Conservation (phyloP, 116 monocot species). For the Iris pallida region DNA sequence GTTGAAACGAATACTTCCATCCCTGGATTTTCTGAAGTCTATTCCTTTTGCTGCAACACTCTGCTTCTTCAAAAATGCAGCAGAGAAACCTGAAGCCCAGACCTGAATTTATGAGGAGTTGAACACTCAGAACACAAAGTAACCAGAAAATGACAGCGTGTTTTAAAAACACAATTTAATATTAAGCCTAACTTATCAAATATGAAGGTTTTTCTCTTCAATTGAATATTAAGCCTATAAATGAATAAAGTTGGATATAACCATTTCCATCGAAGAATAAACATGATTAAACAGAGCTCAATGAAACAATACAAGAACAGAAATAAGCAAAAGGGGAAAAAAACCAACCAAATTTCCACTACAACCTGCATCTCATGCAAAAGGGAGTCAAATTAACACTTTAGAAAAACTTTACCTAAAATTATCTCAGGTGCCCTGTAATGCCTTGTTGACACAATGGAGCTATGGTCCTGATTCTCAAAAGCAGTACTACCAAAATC, state of each 20-base stretch:
- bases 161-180: background rate
- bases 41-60: slow-evolving; percentile 68
- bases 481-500: slow-evolving; percentile 99
- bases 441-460: slow-evolving; percentile 95
- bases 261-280: too few relatives aligned
- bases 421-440: slow-evolving; percentile 99
- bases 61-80: slow-evolving; percentile 86
- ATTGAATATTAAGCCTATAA: too few relatives aligned
- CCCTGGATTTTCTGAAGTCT: slow-evolving; percentile 12
- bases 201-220: background rate
- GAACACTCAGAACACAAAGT: background rate
- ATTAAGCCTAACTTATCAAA: background rate
- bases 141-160: too few relatives aligned
- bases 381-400: slow-evolving; percentile 22
- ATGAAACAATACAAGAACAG: too few relatives aligned
- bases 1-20: slow-evolving; percentile 7
- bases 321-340: too few relatives aligned
- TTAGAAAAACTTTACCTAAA: slow-evolving; percentile 70
- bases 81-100: slow-evolving; percentile 96
- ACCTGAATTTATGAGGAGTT: slow-evolving; percentile 34
- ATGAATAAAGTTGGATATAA: too few relatives aligned
- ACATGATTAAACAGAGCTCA: too few relatives aligned
- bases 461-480: slow-evolving; percentile 84
- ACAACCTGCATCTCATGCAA: slow-evolving; percentile 29
- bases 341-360: background rate